Evolutionary conservation across 2,329 filamentous ascomycete genomes (phyloP).

Genomic region (Nothophaeocryptopus gaeumannii): DNA sequence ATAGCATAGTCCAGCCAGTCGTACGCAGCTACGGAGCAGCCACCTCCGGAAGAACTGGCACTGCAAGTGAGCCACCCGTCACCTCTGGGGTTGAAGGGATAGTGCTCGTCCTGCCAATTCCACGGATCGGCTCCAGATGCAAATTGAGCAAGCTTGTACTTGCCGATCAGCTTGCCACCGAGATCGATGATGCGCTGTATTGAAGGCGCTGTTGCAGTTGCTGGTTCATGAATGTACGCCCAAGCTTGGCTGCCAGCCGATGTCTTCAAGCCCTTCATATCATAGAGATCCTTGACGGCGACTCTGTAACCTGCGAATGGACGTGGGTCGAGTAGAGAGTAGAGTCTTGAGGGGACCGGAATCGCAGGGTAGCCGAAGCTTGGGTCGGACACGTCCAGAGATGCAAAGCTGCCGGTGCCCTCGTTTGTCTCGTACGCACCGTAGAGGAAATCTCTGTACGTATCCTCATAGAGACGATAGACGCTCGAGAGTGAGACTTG

Average conservation of each 20-base stretch:
- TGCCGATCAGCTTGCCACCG: conserved; percentile 52
- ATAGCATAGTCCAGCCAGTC: conserved; percentile 41
- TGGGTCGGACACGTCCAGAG: conserved; percentile 30
- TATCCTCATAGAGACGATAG: conserved; percentile 34
- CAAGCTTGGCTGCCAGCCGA: conserved; percentile 19
- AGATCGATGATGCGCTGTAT: conserved; percentile 53
- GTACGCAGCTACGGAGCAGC: conserved; percentile 35
- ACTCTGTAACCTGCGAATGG: conserved; percentile 32
- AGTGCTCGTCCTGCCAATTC: conserved; percentile 37
- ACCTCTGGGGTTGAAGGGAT: conserved; percentile 44
- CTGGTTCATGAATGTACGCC: conserved; percentile 19
- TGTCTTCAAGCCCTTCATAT: conserved; percentile 21
- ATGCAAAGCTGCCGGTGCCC: conserved; percentile 23
- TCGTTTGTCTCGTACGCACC: conserved; percentile 30
- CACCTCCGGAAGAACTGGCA: conserved; percentile 42
- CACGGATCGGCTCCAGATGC: conserved; percentile 23
- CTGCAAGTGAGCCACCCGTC: conserved; percentile 48
- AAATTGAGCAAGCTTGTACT: conserved; percentile 37
- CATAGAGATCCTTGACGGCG: conserved; percentile 28
- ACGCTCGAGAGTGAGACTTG: conserved; percentile 28
- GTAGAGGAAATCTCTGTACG: conserved; percentile 32
- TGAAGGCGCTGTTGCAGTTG: conserved; percentile 42
- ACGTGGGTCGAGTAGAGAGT: conserved; percentile 35
- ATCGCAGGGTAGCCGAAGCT: conserved; percentile 32
- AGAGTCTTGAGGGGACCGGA: conserved; percentile 42